These are phyloP conservation scores for Epithemia pelagica DNA, from an alignment of 108 stramenopile species.

Conservation along the genomic window DNA sequence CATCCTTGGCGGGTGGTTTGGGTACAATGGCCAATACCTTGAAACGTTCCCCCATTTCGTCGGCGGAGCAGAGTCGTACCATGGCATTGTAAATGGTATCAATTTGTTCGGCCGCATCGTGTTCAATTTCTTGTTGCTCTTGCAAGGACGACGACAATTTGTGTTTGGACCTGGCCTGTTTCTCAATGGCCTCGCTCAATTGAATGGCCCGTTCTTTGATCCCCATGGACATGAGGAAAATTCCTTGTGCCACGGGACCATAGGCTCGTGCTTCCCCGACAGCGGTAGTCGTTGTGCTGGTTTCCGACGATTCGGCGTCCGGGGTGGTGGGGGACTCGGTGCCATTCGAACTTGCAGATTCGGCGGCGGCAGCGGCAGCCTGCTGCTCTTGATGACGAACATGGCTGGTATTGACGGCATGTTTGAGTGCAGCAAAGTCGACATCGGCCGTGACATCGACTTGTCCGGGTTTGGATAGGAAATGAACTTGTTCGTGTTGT, in stretches of 20 bases:
- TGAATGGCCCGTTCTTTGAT: conserved; percentile 68
- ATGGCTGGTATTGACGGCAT: conserved; percentile 43
- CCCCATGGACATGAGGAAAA: conserved; percentile 90
- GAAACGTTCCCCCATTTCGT: conserved; percentile 89
- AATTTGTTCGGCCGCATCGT: conserved; percentile 72
- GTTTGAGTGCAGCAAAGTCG: conserved; percentile 85
- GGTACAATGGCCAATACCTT: conserved; percentile 75
- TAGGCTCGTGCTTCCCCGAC: conserved; percentile 38
- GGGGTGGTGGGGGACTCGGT: background rate
- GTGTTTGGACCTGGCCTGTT: background rate
- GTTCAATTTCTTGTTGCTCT: conserved; percentile 39
- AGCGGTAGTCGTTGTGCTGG: conserved; percentile 1
- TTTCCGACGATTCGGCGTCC: background rate
- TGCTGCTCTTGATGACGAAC: background rate
- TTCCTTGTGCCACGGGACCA: conserved; percentile 86
- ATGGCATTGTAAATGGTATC: conserved; percentile 64
- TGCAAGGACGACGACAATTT: conserved; percentile 8
- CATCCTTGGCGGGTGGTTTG: background rate
- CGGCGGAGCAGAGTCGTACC: conserved; percentile 77
- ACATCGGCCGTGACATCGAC: conserved; percentile 97
- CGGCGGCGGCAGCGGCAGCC: too few relatives aligned
- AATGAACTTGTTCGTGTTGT: conserved; percentile 79
- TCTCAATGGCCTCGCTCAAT: conserved; percentile 11
- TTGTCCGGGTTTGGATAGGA: conserved; percentile 78
- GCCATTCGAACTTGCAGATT: background rate